phyloP scores from a whole-genome alignment of 192 early-diverging fungal species.

The Entomortierella parvispora region DNA sequence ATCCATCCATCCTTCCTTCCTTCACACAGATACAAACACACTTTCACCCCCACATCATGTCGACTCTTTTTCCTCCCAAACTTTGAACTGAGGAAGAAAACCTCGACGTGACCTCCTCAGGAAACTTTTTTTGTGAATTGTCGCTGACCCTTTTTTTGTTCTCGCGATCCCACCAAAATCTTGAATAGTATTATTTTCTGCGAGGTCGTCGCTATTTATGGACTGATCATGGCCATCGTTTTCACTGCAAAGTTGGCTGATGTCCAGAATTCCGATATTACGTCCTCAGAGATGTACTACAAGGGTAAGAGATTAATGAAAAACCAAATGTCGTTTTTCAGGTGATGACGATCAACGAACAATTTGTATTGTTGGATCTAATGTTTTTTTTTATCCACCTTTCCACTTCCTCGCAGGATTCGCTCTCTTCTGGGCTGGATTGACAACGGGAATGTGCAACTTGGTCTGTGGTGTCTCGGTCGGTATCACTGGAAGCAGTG shows the following conservation, averaged over 20 bases:
- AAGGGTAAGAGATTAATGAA: conserved; percentile 65
- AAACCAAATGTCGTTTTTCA: not conserved
- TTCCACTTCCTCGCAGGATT: conserved; percentile 64
- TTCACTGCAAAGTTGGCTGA: conserved; percentile 87
- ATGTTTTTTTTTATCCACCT: not conserved
- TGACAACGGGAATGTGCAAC: conserved; percentile 95
- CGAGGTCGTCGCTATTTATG: conserved; percentile 99
- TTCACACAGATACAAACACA: not conserved
- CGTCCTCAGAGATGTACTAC: conserved; percentile 73
- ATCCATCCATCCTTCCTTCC: not conserved
- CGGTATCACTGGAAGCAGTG: conserved; percentile 92
- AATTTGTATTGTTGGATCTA: conserved; percentile 2
- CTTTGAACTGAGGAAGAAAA: no score
- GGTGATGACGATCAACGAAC: no score
- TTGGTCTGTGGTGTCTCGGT: conserved; percentile 94
- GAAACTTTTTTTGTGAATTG: no score
- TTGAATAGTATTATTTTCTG: conserved; percentile 92
- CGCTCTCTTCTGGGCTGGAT: conserved; percentile 94
- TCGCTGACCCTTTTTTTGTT: no score
- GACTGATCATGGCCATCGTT: conserved; percentile 98
- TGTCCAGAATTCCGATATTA: conserved; percentile 56
- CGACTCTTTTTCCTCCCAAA: not conserved
- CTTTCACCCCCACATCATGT: not conserved
- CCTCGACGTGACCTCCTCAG: no score
- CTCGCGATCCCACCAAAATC: not conserved